A percentile compares a stretch with the other conserved stretches of the same genome.
These are phyloP conservation scores for Glomus cerebriforme DNA, from an alignment of 192 early-diverging fungal genomes.

Conservation along the genomic window DNA sequence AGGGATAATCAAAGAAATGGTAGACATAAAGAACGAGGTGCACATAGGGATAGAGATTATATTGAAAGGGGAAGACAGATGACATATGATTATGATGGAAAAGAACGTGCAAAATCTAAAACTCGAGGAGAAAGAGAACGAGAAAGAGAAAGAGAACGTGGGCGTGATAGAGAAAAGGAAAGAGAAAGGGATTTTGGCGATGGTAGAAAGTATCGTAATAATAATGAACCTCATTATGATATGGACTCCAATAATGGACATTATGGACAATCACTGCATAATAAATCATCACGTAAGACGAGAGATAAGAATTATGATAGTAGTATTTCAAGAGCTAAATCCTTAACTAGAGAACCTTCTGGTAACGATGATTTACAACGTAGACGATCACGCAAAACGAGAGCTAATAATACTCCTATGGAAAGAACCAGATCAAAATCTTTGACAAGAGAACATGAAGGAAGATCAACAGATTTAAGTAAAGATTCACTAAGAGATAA, in stretches of 20 bases:
- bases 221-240: background rate
- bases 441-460: background rate
- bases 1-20: background rate
- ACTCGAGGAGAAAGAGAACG: too few species aligned
- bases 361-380: background rate
- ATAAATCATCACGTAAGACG: background rate
- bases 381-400: background rate
- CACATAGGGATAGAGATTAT: background rate
- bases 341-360: background rate
- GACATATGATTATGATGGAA: constrained; percentile 48
- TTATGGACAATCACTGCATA: background rate
- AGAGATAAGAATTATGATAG: background rate
- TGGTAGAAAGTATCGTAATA: background rate
- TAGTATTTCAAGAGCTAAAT: background rate
- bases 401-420: background rate
- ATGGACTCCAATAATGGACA: background rate
- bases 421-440: background rate
- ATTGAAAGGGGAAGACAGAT: too few species aligned
- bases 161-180: background rate
- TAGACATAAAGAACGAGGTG: background rate
- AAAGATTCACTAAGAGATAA: background rate
- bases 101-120: background rate
- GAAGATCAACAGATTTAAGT: background rate
- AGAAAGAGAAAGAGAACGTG: too few species aligned
- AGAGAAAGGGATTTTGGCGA: background rate